Conservation (phyloP, 805 yeast genomes). For the Maudiozyma bulderi region DNA sequence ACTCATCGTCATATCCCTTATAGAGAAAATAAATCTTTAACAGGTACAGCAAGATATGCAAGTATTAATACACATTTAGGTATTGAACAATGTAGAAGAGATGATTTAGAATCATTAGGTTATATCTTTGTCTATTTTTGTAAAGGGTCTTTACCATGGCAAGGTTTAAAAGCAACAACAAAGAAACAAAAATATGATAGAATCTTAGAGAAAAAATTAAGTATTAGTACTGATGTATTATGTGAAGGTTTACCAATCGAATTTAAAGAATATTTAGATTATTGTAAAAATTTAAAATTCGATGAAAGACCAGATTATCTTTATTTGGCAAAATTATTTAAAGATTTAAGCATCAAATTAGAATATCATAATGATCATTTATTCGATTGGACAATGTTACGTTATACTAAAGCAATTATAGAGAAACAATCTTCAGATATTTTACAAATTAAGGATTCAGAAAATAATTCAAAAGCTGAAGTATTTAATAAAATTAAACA, state of each 20-base stretch:
- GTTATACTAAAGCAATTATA: slow-evolving; percentile 30
- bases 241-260: slow-evolving; percentile 91
- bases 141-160: slow-evolving; percentile 97
- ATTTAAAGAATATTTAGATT: slow-evolving; percentile 80
- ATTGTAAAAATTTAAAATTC: slow-evolving; percentile 83
- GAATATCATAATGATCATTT: slow-evolving; percentile 90
- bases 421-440: slow-evolving; percentile 20
- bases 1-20: slow-evolving; percentile 94
- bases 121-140: slow-evolving; percentile 91
- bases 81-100: slow-evolving; percentile 93
- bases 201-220: slow-evolving; percentile 90
- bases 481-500: slow-evolving; percentile 25
- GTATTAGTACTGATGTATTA: slow-evolving; percentile 80
- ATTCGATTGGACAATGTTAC: slow-evolving; percentile 86
- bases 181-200: slow-evolving; percentile 96
- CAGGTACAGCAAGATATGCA: slow-evolving; percentile 98
- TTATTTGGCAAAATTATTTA: slow-evolving; percentile 78
- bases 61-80: slow-evolving; percentile 94
- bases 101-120: slow-evolving; percentile 90
- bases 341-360: slow-evolving; percentile 84
- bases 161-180: slow-evolving; percentile 95
- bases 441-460: slow-evolving; percentile 4
- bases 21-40: slow-evolving; percentile 90
- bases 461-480: slow-evolving; percentile 16
- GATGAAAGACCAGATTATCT: slow-evolving; percentile 96